Evolutionary conservation across 192 early-diverging fungal genomes (phyloP).

Genomic region (Gryganskiella cystojenkinii): DNA sequence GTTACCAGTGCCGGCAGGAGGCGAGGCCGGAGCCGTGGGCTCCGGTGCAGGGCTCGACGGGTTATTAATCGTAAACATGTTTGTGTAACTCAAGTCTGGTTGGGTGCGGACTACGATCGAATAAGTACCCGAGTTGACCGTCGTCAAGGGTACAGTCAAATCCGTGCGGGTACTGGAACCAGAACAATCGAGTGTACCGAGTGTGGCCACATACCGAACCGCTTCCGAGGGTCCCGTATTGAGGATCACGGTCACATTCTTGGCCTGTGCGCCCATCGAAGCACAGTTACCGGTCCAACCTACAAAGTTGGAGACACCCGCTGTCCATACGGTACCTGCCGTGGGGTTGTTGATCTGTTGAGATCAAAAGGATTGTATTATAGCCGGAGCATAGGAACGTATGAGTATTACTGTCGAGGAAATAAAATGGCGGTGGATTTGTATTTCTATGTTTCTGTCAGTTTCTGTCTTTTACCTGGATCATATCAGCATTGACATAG

Average conservation of each 20-base stretch:
- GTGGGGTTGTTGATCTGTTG: constrained; percentile 46
- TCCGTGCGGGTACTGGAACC: constrained; percentile 42
- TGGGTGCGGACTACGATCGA: constrained; percentile 47
- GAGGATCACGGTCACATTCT: constrained; percentile 47
- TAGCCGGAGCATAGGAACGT: neutral
- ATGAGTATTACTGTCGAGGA: neutral
- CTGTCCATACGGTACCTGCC: constrained; percentile 45
- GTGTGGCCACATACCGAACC: constrained; percentile 43
- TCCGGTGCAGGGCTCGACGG: constrained; percentile 16
- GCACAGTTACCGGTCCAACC: constrained; percentile 52
- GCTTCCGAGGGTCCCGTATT: constrained; percentile 49
- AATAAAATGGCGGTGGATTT: neutral
- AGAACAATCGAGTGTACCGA: constrained; percentile 47
- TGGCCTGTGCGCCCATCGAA: constrained; percentile 40
- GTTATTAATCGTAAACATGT: constrained; percentile 52
- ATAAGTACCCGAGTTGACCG: constrained; percentile 28
- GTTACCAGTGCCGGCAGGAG: neutral
- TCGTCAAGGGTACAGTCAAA: constrained; percentile 37
- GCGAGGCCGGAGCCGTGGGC: constrained; percentile 1
- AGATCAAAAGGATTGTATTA: too few relatives aligned
- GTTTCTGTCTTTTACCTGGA: constrained; percentile 37
- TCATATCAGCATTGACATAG: constrained; percentile 41
- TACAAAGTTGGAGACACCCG: constrained; percentile 51
- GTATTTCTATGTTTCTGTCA: neutral
- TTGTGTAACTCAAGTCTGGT: constrained; percentile 48